Percentiles rank a stretch among this genome's conserved stretches.
phyloP scores from a whole-genome alignment of 306 rosid species.

The Quillaja saponaria region DNA sequence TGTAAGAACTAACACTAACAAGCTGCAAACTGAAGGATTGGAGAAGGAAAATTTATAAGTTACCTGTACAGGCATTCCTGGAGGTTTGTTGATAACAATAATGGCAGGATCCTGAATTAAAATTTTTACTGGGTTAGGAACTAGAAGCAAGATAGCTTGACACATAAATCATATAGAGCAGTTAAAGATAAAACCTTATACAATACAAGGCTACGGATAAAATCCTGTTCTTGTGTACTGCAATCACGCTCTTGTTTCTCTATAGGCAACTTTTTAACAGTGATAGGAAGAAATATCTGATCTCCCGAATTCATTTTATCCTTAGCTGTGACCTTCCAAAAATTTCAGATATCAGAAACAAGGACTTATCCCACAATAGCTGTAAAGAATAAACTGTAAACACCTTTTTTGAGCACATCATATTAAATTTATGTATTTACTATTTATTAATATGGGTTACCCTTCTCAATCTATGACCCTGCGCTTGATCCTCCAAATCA shows the following conservation, averaged over 20 bases:
- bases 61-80: slow-evolving; percentile 95
- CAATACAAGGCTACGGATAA: slow-evolving; percentile 57
- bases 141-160: background rate
- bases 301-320: slow-evolving; percentile 70
- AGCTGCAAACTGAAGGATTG: background rate
- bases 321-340: slow-evolving; percentile 63
- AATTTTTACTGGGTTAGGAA: slow-evolving; percentile 12
- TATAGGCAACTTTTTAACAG: slow-evolving; percentile 44
- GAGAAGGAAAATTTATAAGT: slow-evolving; percentile 12
- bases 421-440: too few species aligned
- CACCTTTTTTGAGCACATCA: background rate
- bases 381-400: background rate
- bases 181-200: slow-evolving; percentile 58
- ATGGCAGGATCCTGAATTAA: slow-evolving; percentile 69
- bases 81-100: slow-evolving; percentile 81
- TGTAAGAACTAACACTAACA: slow-evolving; percentile 10
- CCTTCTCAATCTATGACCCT: slow-evolving; percentile 49
- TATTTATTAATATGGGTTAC: too few species aligned
- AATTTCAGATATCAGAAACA: slow-evolving; percentile 28
- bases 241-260: slow-evolving; percentile 40
- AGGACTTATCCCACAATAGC: background rate
- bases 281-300: slow-evolving; percentile 63
- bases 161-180: background rate
- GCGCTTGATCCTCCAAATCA: slow-evolving; percentile 21
- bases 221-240: slow-evolving; percentile 54